phyloP scores from a whole-genome alignment of 306 rosid species.

The Dalbergia cochinchinensis region DNA sequence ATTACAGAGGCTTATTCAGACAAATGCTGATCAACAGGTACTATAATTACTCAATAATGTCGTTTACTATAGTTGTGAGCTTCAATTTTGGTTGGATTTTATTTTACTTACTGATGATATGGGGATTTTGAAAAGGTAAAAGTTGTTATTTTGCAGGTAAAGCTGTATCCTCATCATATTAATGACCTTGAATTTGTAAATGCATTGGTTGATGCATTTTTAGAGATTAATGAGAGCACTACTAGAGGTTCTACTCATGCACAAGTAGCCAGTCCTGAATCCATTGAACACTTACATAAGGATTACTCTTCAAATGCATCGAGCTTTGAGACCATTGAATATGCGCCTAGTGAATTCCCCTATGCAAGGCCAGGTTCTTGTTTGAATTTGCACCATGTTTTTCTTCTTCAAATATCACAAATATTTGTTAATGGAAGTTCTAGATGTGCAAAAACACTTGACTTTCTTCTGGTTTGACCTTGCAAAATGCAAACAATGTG shows the following conservation, averaged over 20 bases:
- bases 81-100: constrained; percentile 28
- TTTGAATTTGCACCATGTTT: constrained; percentile 39
- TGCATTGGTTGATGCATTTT: constrained; percentile 81
- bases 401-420: constrained; percentile 22
- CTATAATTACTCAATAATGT: constrained; percentile 28
- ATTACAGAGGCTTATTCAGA: constrained; percentile 66
- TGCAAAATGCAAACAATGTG: constrained; percentile 14
- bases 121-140: constrained; percentile 14
- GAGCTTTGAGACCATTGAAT: constrained; percentile 48
- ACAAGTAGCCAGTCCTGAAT: constrained; percentile 49
- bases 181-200: constrained; percentile 82
- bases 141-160: constrained; percentile 65
- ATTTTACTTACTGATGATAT: constrained; percentile 24
- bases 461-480: constrained; percentile 13
- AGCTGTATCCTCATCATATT: constrained; percentile 77
- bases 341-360: constrained; percentile 78
- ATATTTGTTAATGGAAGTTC: constrained; percentile 27
- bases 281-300: constrained; percentile 49
- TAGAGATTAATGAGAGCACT: constrained; percentile 65
- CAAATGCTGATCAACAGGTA: constrained; percentile 73
- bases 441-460: constrained; percentile 16
- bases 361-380: constrained; percentile 84
- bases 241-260: constrained; percentile 47
- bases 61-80: constrained; percentile 5
- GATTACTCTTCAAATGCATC: constrained; percentile 52